Conservation (phyloP, 257 asterid genomes). For the Lycium barbarum region DNA sequence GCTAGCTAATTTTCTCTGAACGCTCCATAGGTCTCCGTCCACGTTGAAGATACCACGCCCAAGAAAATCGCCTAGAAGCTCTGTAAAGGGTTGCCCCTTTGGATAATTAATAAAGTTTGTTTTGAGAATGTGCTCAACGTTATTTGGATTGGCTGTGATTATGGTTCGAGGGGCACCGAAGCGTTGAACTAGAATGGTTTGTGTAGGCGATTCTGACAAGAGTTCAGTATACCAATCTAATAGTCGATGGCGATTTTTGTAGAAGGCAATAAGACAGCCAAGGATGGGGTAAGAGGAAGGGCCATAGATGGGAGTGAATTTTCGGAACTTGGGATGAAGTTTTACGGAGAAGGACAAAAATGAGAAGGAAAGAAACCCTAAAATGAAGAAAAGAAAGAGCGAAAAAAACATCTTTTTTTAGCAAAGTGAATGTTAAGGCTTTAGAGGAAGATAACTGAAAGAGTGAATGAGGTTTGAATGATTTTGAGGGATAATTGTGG, state of each 20-base stretch:
- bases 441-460: not conserved
- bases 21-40: constrained; percentile 67
- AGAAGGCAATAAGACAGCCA: constrained; percentile 59
- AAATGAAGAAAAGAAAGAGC: constrained; percentile 29
- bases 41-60: constrained; percentile 79
- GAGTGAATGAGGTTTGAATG: not conserved
- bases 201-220: constrained; percentile 40
- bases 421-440: not conserved
- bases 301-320: not conserved
- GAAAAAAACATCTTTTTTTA: constrained; percentile 29
- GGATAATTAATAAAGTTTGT: constrained; percentile 67
- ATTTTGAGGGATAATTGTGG: not conserved
- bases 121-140: constrained; percentile 74
- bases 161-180: constrained; percentile 48
- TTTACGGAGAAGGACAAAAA: constrained; percentile 21
- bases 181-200: constrained; percentile 37
- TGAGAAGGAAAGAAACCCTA: constrained; percentile 39
- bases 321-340: constrained; percentile 18
- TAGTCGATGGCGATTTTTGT: constrained; percentile 61
- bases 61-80: constrained; percentile 65
- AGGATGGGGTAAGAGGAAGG: constrained; percentile 37
- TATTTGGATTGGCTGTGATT: constrained; percentile 63
- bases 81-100: constrained; percentile 68
- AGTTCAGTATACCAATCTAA: constrained; percentile 73
- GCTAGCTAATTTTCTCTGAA: constrained; percentile 57